A percentile compares a stretch with the other conserved stretches of the same genome.
Conservation (phyloP, 495 filamentous ascomycete species). For the Neurospora discreta region DNA sequence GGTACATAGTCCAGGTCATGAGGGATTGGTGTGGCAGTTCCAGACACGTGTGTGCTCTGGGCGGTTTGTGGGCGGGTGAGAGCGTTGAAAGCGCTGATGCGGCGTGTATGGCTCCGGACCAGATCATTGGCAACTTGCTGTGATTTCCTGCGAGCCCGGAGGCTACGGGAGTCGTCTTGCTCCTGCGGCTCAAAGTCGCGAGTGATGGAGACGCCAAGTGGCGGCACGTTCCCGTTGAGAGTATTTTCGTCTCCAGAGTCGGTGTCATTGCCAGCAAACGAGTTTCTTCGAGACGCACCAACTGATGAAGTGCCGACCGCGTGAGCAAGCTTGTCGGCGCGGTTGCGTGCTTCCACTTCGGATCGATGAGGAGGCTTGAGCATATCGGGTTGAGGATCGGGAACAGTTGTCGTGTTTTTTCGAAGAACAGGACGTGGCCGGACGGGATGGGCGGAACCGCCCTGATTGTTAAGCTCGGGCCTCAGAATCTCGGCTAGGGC, state of each 20-base stretch:
- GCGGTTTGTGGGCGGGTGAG: not conserved
- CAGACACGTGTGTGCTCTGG: constrained; percentile 2
- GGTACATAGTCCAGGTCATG: constrained; percentile 53
- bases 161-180: not conserved
- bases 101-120: constrained; percentile 15
- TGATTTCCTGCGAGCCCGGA: constrained; percentile 8
- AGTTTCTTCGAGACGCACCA: constrained; percentile 20
- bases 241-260: constrained; percentile 1
- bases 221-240: not conserved
- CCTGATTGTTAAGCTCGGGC: constrained; percentile 4
- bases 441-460: constrained; percentile 6
- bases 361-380: constrained; percentile 7
- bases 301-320: constrained; percentile 23
- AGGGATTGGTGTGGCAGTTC: constrained; percentile 23
- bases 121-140: constrained; percentile 15
- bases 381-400: constrained; percentile 2
- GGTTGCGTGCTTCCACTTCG: constrained; percentile 21
- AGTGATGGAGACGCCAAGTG: not conserved
- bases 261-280: constrained; percentile 12
- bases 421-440: constrained; percentile 20
- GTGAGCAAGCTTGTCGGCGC: constrained; percentile 24
- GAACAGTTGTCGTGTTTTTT: constrained; percentile 4
- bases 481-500: constrained; percentile 15
- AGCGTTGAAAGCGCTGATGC: constrained; percentile 8
- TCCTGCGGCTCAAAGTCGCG: constrained; percentile 6